These are phyloP conservation scores for Scleroderma bovista DNA, from an alignment of 768 basidiomycete species.

Conservation along the genomic window DNA sequence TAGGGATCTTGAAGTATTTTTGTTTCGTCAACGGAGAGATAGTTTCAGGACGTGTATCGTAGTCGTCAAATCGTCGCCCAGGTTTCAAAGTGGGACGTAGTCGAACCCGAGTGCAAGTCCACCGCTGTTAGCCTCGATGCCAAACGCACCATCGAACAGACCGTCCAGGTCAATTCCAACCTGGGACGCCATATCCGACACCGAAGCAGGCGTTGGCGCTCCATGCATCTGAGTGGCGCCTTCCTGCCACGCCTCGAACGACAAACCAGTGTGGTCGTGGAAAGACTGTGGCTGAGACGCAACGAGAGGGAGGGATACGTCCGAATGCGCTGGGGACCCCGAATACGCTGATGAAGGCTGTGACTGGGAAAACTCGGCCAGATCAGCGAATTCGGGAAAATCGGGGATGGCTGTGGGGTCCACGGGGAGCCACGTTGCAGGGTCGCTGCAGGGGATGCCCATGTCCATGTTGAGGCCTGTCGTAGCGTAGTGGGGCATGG, in stretches of 20 bases:
- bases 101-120: neutral
- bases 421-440: neutral
- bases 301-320: conserved; percentile 21
- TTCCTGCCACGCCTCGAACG: neutral
- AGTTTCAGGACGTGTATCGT: too few relatives aligned
- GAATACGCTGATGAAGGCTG: conserved; percentile 40
- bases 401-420: conserved; percentile 2
- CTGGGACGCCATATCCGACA: neutral
- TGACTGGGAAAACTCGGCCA: conserved; percentile 19
- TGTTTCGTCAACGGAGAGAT: too few relatives aligned
- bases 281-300: conserved; percentile 22
- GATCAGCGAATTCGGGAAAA: neutral
- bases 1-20: too few relatives aligned
- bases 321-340: conserved; percentile 34
- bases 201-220: neutral
- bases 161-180: neutral
- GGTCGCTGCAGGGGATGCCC: neutral
- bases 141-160: neutral
- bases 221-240: neutral
- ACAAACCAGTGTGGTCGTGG: neutral
- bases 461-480: conserved; percentile 3
- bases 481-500: neutral
- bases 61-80: too few relatives aligned
- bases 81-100: neutral
- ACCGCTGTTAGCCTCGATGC: neutral